Evolutionary conservation across 805 yeast genomes (phyloP).

Genomic region (Zygosaccharomyces gambellarensis): DNA sequence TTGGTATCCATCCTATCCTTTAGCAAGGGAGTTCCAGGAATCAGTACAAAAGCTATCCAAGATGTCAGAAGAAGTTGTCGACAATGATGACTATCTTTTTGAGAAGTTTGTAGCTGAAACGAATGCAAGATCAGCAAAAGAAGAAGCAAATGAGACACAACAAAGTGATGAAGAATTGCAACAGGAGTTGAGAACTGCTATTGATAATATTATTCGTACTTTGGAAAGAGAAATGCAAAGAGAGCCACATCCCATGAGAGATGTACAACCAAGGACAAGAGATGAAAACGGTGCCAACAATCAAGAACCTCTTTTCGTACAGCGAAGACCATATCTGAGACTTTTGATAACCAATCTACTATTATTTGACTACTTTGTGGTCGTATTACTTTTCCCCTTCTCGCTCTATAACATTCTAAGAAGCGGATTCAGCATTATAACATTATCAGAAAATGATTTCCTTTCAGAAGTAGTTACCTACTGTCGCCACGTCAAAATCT

Average conservation of each 20-base stretch:
- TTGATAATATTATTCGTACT: conserved; percentile 13
- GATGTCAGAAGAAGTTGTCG: conserved; percentile 1
- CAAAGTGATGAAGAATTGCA: conserved; percentile 17
- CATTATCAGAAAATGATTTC: conserved; percentile 29
- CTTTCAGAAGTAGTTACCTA: conserved; percentile 25
- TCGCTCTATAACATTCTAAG: conserved; percentile 30
- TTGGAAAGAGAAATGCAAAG: conserved; percentile 13
- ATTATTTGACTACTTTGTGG: conserved; percentile 27
- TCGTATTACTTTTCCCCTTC: conserved; percentile 31
- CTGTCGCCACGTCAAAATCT: conserved; percentile 19
- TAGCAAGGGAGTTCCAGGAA: not conserved
- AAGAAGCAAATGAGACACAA: conserved; percentile 10
- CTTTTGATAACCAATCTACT: conserved; percentile 25
- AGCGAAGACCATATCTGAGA: conserved; percentile 24
- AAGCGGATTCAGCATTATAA: conserved; percentile 28
- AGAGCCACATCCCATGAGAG: conserved; percentile 6
- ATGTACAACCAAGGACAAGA: not conserved
- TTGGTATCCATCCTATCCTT: not conserved
- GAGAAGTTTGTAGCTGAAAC: conserved; percentile 18
- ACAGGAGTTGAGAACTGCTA: conserved; percentile 16
- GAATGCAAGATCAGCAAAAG: conserved; percentile 6
- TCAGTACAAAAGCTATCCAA: not conserved
- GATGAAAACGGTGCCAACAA: not conserved
- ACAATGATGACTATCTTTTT: conserved; percentile 17
- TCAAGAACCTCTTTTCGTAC: conserved; percentile 16